Evolutionary conservation across 441 rosid species (phyloP).

Genomic region (Jatropha podagrica): DNA sequence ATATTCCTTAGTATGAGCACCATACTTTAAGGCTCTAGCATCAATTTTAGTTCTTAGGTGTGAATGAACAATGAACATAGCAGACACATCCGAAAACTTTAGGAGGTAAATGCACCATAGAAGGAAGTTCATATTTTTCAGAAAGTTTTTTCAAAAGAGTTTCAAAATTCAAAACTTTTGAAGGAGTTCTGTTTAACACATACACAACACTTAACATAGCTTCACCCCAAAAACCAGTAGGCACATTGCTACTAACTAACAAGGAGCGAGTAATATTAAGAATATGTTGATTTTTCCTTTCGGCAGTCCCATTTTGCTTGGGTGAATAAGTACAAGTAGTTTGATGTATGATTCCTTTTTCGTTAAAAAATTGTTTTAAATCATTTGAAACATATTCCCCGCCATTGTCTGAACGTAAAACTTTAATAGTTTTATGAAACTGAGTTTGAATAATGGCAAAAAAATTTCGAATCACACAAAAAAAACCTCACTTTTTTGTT

Average conservation of each 20-base stretch:
- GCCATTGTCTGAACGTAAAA: no score
- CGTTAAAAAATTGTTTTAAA: no score
- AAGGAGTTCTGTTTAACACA: constrained; percentile 9
- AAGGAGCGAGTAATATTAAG: neutral
- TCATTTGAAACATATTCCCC: no score
- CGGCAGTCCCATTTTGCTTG: neutral
- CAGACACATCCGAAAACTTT: no score
- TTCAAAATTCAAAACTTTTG: neutral
- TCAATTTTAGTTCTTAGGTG: no score
- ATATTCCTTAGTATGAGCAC: no score
- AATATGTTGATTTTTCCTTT: neutral
- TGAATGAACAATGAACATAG: no score
- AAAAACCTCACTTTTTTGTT: no score
- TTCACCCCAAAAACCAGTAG: neutral
- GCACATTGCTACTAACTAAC: neutral
- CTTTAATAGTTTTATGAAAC: neutral
- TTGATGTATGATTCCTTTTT: neutral
- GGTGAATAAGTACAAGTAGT: neutral
- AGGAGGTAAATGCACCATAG: no score
- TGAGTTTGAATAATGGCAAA: neutral
- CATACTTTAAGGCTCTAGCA: no score
- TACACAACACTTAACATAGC: neutral
- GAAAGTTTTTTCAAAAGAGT: no score
- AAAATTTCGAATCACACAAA: constrained; percentile 4
- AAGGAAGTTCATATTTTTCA: no score